Evolutionary conservation across 805 yeast species (phyloP).

Genomic region (Teunomyces aglyptinius): DNA sequence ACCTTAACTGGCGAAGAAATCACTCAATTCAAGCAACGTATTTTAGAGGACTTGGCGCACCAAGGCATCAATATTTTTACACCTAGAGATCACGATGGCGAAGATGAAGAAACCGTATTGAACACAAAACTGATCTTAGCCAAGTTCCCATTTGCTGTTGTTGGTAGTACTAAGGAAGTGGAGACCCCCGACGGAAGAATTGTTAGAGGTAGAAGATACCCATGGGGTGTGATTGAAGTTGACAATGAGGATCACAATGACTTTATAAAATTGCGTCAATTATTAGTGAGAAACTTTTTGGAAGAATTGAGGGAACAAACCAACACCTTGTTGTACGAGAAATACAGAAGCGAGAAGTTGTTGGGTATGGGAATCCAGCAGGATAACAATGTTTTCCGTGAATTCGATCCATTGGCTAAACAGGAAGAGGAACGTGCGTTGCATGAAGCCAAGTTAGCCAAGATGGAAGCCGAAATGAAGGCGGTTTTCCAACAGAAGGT

Average conservation of each 20-base stretch:
- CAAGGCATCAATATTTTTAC: constrained; percentile 72
- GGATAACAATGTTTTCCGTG: constrained; percentile 90
- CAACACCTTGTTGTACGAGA: constrained; percentile 72
- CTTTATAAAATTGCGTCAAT: constrained; percentile 82
- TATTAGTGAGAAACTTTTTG: constrained; percentile 83
- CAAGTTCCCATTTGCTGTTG: constrained; percentile 87
- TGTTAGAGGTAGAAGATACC: constrained; percentile 90
- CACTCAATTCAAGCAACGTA: constrained; percentile 67
- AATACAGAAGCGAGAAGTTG: constrained; percentile 84
- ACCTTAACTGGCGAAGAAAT: constrained; percentile 88
- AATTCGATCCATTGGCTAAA: constrained; percentile 87
- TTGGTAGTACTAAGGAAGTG: constrained; percentile 79
- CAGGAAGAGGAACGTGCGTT: constrained; percentile 91
- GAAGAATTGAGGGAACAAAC: constrained; percentile 93
- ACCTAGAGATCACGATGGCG: constrained; percentile 75
- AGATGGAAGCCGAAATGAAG: constrained; percentile 96
- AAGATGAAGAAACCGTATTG: constrained; percentile 77
- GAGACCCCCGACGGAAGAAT: constrained; percentile 69
- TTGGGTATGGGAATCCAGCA: constrained; percentile 82
- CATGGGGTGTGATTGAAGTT: constrained; percentile 97
- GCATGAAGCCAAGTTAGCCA: constrained; percentile 90
- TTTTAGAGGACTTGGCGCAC: constrained; percentile 69
- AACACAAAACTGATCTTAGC: constrained; percentile 66
- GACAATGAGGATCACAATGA: constrained; percentile 94
- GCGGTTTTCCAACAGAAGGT: constrained; percentile 95